phyloP scores from a whole-genome alignment of 345 rosid genomes.

The Euphorbia tirucalli region DNA sequence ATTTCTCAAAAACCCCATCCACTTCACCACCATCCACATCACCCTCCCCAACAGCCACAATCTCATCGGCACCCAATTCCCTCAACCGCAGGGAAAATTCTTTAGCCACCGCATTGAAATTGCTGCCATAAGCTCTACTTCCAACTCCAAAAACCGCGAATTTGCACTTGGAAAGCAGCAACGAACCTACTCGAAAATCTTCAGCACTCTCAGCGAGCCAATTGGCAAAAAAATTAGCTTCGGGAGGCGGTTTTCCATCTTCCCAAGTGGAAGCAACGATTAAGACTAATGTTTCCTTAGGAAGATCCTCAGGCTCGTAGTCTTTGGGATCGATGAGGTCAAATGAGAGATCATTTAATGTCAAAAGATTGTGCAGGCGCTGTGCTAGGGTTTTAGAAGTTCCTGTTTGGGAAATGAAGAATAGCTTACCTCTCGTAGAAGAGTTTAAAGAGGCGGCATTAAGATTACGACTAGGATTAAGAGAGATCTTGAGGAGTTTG shows the following conservation, averaged over 20 bases:
- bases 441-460: not conserved
- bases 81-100: slow-evolving; percentile 59
- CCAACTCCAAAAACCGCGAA: slow-evolving; percentile 93
- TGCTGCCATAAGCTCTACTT: slow-evolving; percentile 61
- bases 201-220: slow-evolving; percentile 83
- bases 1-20: slow-evolving; percentile 54
- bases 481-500: slow-evolving; percentile 29
- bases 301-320: slow-evolving; percentile 94
- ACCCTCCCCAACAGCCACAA: slow-evolving; percentile 61
- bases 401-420: slow-evolving; percentile 82
- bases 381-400: slow-evolving; percentile 64
- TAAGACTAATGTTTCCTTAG: slow-evolving; percentile 56
- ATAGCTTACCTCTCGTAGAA: slow-evolving; percentile 49
- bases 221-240: slow-evolving; percentile 58
- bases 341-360: slow-evolving; percentile 42
- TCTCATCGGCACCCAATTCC: slow-evolving; percentile 70
- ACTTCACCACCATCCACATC: slow-evolving; percentile 74
- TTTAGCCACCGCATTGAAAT: slow-evolving; percentile 72
- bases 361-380: slow-evolving; percentile 47
- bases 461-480: slow-evolving; percentile 29
- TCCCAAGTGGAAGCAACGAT: slow-evolving; percentile 92
- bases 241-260: slow-evolving; percentile 67
- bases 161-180: slow-evolving; percentile 60
- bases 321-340: slow-evolving; percentile 67
- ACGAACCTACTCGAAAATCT: slow-evolving; percentile 84